Percentiles rank a stretch among this genome's conserved stretches.
These are phyloP conservation scores for Termitomyces sp. DNA, from an alignment of 768 basidiomycete genomes.

Conservation along the genomic window DNA sequence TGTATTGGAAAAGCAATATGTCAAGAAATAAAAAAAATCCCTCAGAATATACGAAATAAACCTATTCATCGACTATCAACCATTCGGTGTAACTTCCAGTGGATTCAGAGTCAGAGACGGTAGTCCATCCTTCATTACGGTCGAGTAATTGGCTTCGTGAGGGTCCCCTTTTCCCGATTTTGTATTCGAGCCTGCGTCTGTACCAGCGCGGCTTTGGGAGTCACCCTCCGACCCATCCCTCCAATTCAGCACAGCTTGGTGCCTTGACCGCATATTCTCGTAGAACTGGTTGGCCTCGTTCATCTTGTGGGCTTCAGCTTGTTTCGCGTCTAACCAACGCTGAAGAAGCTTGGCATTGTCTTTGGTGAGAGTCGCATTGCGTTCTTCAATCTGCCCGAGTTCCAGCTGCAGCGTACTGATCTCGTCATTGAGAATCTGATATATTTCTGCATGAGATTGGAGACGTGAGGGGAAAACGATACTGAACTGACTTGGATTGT, in stretches of 20 bases:
- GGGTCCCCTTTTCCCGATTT: constrained; percentile 70
- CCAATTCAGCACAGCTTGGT: constrained; percentile 58
- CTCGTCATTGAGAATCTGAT: constrained; percentile 89
- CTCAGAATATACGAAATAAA: constrained; percentile 26
- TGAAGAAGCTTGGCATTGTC: constrained; percentile 95
- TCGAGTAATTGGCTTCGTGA: constrained; percentile 39
- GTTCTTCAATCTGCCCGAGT: constrained; percentile 82
- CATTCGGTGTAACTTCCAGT: constrained; percentile 89
- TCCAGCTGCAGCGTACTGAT: constrained; percentile 89
- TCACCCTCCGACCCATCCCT: constrained; percentile 34
- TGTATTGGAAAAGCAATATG: not conserved
- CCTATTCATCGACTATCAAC: constrained; percentile 58
- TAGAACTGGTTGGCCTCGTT: constrained; percentile 91
- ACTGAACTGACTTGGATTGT: constrained; percentile 71
- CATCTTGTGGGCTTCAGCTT: constrained; percentile 89
- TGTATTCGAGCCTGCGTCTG: constrained; percentile 27
- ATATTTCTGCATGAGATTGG: not conserved
- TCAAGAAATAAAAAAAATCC: constrained; percentile 22
- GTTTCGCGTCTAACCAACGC: constrained; percentile 95
- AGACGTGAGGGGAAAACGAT: not conserved
- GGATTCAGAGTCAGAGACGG: constrained; percentile 63
- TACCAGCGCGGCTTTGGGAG: constrained; percentile 14
- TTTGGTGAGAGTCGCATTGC: constrained; percentile 79
- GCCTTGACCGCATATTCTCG: constrained; percentile 77
- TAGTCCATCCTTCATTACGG: constrained; percentile 66